Percentiles rank a stretch among this genome's conserved stretches.
Evolutionary conservation across 2,329 filamentous ascomycete genomes (phyloP).

Genomic region (Penicillium oxalicum): DNA sequence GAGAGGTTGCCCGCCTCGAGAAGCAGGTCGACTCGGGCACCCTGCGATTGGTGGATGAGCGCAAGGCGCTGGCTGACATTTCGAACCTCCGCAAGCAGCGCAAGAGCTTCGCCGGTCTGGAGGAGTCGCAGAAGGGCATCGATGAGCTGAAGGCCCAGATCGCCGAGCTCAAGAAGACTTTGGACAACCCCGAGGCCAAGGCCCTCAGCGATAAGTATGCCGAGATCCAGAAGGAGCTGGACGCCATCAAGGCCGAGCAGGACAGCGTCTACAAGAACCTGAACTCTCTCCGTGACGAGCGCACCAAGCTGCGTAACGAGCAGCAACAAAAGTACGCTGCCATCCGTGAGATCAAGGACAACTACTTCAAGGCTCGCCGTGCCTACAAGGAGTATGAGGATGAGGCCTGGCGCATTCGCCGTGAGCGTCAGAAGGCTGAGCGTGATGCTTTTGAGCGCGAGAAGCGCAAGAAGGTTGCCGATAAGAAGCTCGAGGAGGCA

Average conservation of each 20-base stretch:
- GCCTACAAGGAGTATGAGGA: slow-evolving; percentile 79
- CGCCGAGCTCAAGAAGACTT: slow-evolving; percentile 76
- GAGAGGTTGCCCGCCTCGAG: slow-evolving; percentile 72
- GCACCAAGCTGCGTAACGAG: slow-evolving; percentile 72
- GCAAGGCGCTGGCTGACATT: slow-evolving; percentile 81
- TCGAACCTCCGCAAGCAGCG: slow-evolving; percentile 77
- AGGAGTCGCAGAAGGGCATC: slow-evolving; percentile 80
- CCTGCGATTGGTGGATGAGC: slow-evolving; percentile 96
- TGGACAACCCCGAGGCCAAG: slow-evolving; percentile 88
- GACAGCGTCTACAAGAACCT: slow-evolving; percentile 86
- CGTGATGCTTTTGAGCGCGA: slow-evolving; percentile 52
- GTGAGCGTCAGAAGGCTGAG: slow-evolving; percentile 76
- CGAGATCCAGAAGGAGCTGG: slow-evolving; percentile 78
- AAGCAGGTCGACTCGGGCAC: slow-evolving; percentile 79
- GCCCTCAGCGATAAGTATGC: slow-evolving; percentile 81
- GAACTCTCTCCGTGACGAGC: slow-evolving; percentile 76
- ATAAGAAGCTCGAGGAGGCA: slow-evolving; percentile 49
- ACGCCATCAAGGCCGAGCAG: slow-evolving; percentile 85
- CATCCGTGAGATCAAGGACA: slow-evolving; percentile 83
- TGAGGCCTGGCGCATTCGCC: slow-evolving; percentile 67
- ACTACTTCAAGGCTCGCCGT: slow-evolving; percentile 74
- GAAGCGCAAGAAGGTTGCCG: slow-evolving; percentile 48
- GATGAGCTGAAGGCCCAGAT: slow-evolving; percentile 82
- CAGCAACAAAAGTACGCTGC: slow-evolving; percentile 80
- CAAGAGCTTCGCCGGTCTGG: slow-evolving; percentile 84